phyloP scores from a whole-genome alignment of 805 yeast species.

The Grigorovia humatica region DNA sequence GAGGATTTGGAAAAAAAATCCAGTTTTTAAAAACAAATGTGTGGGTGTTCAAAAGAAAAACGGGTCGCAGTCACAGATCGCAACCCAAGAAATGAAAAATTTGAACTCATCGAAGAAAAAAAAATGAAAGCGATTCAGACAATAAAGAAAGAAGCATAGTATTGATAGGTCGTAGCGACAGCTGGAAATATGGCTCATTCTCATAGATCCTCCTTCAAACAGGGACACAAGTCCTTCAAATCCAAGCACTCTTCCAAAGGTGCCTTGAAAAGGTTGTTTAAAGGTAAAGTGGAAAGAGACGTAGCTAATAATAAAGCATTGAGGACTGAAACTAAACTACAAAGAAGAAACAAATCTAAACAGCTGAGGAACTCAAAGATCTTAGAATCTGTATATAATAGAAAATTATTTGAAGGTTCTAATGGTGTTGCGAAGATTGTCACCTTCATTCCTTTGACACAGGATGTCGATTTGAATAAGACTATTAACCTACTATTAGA shows the following conservation, averaged over 20 bases:
- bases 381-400: slow-evolving; percentile 42
- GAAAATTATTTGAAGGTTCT: slow-evolving; percentile 70
- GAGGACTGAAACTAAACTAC: slow-evolving; percentile 36
- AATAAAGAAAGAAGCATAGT: no score
- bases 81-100: neutral
- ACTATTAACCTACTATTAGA: slow-evolving; percentile 42
- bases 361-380: slow-evolving; percentile 73
- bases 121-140: neutral
- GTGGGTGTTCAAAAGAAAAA: neutral
- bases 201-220: slow-evolving; percentile 77
- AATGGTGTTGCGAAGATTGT: slow-evolving; percentile 77
- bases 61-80: no score
- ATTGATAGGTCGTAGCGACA: no score
- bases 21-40: no score
- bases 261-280: slow-evolving; percentile 63
- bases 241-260: slow-evolving; percentile 87
- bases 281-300: slow-evolving; percentile 80
- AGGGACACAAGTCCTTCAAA: slow-evolving; percentile 82
- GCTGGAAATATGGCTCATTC: slow-evolving; percentile 51
- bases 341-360: slow-evolving; percentile 67
- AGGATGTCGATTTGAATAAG: slow-evolving; percentile 49
- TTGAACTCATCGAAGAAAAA: neutral
- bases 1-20: neutral
- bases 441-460: slow-evolving; percentile 69
- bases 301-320: slow-evolving; percentile 27